Evolutionary conservation across 2,329 filamentous ascomycete species (phyloP).

Genomic region (Diaporthe sp.): DNA sequence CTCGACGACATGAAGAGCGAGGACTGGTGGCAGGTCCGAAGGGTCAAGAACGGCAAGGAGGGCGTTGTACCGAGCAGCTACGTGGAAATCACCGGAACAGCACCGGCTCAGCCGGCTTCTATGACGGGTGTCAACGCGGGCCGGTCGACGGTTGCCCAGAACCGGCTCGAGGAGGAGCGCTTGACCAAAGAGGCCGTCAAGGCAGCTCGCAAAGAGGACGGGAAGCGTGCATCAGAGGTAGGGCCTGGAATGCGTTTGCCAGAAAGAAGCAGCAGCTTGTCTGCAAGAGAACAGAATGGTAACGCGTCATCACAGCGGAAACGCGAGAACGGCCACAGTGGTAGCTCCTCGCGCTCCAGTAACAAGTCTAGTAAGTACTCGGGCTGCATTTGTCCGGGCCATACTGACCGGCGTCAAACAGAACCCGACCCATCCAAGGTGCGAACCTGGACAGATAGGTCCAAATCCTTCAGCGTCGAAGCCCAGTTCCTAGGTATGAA

Average conservation of each 20-base stretch:
- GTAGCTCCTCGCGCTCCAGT: conserved; percentile 64
- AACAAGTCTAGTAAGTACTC: conserved; percentile 81
- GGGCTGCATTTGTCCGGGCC: not conserved
- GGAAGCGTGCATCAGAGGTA: conserved; percentile 77
- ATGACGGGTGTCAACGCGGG: conserved; percentile 65
- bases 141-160: conserved; percentile 81
- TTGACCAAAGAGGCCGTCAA: conserved; percentile 85
- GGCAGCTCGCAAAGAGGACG: conserved; percentile 65
- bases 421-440: conserved; percentile 88
- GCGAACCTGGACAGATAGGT: conserved; percentile 94
- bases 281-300: conserved; percentile 75
- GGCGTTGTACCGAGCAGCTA: conserved; percentile 98
- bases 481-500: conserved; percentile 95
- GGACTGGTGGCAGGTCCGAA: conserved; percentile 97
- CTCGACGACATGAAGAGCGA: conserved; percentile 93
- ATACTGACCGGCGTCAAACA: conserved; percentile 51
- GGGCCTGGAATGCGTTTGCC: conserved; percentile 82
- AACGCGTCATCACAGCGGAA: conserved; percentile 77
- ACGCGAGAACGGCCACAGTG: conserved; percentile 75
- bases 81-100: conserved; percentile 84
- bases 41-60: conserved; percentile 92
- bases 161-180: conserved; percentile 83
- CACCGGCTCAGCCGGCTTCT: conserved; percentile 63
- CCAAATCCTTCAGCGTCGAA: conserved; percentile 96
- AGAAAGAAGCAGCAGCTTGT: conserved; percentile 83